Percentiles rank a stretch among this genome's conserved stretches.
Evolutionary conservation across 106 monocot species (phyloP).

Genomic region (Alisma plantagoaquatica): DNA sequence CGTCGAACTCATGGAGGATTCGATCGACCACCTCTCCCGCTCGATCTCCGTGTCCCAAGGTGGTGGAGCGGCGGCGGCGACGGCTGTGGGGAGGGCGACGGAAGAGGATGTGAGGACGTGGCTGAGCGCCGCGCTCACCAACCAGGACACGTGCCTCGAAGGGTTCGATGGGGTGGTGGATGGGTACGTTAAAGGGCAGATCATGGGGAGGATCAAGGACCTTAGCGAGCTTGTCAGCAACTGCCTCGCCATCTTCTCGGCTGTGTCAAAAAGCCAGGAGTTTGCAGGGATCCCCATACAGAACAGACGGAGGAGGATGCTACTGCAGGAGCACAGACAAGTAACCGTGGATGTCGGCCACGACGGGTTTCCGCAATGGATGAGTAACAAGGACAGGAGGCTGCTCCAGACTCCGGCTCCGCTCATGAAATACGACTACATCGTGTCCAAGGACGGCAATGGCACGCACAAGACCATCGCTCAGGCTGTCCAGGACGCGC

Average conservation of each 20-base stretch:
- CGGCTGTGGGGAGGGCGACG: constrained; percentile 2
- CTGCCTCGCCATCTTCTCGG: constrained; percentile 72
- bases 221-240: constrained; percentile 68
- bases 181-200: constrained; percentile 37
- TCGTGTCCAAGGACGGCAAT: constrained; percentile 71
- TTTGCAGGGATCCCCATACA: constrained; percentile 74
- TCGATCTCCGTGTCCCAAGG: constrained; percentile 27
- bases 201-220: constrained; percentile 40
- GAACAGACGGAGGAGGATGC: constrained; percentile 18
- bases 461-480: constrained; percentile 58
- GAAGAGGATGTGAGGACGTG: constrained; percentile 79
- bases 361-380: constrained; percentile 55
- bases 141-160: constrained; percentile 88
- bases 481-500: constrained; percentile 68
- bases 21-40: constrained; percentile 49
- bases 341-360: too few relatives aligned
- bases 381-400: constrained; percentile 35
- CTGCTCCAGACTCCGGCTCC: constrained; percentile 49
- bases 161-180: constrained; percentile 38
- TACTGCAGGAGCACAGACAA: too few relatives aligned
- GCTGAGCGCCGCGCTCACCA: constrained; percentile 86
- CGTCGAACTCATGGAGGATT: constrained; percentile 79
- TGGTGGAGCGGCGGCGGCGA: background rate
- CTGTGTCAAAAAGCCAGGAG: constrained; percentile 28
- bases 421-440: constrained; percentile 39